Conservation (phyloP, 176 grass and related monocot species). For the Musa itinerans region DNA sequence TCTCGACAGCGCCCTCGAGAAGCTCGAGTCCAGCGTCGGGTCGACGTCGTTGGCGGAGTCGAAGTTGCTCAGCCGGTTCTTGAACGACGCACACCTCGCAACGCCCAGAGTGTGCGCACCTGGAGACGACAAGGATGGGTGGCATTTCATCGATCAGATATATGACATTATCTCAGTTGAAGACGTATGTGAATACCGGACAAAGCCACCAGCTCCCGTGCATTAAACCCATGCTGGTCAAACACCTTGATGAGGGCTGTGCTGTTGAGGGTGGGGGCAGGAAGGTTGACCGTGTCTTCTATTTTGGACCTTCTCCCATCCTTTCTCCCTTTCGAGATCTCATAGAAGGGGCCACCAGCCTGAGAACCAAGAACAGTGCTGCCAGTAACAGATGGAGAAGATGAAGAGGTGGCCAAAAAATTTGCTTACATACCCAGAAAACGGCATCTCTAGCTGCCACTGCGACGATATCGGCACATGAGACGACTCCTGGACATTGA, state of each 20-base stretch:
- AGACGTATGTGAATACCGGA: constrained; percentile 26
- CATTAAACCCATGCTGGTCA: constrained; percentile 30
- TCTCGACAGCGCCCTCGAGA: constrained; percentile 19
- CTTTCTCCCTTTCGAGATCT: constrained; percentile 43
- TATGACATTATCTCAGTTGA: no score
- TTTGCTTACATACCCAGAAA: constrained; percentile 23
- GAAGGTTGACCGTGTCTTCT: constrained; percentile 58
- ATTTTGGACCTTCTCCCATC: constrained; percentile 52
- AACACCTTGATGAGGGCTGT: constrained; percentile 46
- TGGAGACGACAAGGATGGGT: background rate
- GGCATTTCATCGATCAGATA: background rate
- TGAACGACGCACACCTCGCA: constrained; percentile 56
- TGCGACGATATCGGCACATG: constrained; percentile 73
- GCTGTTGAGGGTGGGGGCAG: constrained; percentile 35
- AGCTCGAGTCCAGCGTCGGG: constrained; percentile 18
- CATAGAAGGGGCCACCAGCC: constrained; percentile 64
- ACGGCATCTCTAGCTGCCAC: constrained; percentile 73
- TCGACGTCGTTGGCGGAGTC: constrained; percentile 34
- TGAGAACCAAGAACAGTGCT: background rate
- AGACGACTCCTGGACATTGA: constrained; percentile 63
- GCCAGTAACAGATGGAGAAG: no score
- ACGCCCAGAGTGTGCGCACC: constrained; percentile 76
- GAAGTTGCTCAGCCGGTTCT: constrained; percentile 21
- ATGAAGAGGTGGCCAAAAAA: background rate
- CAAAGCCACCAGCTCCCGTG: constrained; percentile 57